Evolutionary conservation across 805 yeast species (phyloP).

Genomic region (Isabelozyma rhagii): DNA sequence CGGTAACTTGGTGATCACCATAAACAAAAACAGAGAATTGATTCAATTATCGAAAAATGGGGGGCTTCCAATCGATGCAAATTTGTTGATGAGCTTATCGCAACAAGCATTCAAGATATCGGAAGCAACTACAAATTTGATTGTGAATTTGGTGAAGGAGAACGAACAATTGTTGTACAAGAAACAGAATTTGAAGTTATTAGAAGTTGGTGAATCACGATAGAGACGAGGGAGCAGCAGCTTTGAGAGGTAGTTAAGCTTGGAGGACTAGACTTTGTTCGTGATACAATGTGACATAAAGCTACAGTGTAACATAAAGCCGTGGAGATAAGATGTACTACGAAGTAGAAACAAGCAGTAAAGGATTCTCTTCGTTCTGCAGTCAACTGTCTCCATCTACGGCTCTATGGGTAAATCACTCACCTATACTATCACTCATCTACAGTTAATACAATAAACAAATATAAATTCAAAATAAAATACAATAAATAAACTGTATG

Average conservation of each 20-base stretch:
- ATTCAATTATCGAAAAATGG: slow-evolving; percentile 91
- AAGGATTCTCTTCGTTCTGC: background rate
- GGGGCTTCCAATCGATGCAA: slow-evolving; percentile 78
- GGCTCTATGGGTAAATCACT: no score
- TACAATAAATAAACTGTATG: background rate
- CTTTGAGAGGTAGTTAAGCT: no score
- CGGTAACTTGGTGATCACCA: slow-evolving; percentile 79
- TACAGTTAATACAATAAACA: background rate
- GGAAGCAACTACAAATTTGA: slow-evolving; percentile 59
- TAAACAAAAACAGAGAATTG: slow-evolving; percentile 86
- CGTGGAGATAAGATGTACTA: no score
- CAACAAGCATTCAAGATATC: slow-evolving; percentile 64
- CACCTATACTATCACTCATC: no score
- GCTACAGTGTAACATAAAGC: no score
- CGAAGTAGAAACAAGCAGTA: background rate
- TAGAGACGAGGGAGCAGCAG: slow-evolving; percentile 4
- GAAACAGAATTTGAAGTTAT: slow-evolving; percentile 23
- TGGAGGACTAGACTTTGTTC: no score
- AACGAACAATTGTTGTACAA: slow-evolving; percentile 51
- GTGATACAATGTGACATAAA: no score
- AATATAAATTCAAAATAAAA: background rate
- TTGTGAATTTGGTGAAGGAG: slow-evolving; percentile 50
- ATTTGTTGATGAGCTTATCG: slow-evolving; percentile 63
- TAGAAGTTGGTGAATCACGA: slow-evolving; percentile 35
- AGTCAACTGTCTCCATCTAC: background rate